Evolutionary conservation across 2,329 filamentous ascomycete genomes (phyloP).

Genomic region (Phyllosticta ampelicida): DNA sequence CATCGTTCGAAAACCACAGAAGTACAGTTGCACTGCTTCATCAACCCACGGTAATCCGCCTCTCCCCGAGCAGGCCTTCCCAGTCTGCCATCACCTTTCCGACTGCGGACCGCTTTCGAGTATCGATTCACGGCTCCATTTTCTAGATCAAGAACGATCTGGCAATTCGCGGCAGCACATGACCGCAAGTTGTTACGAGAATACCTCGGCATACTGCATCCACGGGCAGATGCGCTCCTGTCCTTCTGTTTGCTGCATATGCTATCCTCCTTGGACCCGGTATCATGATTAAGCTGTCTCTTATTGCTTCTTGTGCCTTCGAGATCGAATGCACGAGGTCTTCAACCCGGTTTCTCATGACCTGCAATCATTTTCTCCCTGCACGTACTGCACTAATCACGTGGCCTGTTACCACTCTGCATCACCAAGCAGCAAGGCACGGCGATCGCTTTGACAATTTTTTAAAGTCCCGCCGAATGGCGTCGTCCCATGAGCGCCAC

Average conservation of each 20-base stretch:
- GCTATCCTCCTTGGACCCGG: background rate
- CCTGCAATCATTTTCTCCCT: background rate
- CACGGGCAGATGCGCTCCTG: background rate
- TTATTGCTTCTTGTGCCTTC: background rate
- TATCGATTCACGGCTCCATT: background rate
- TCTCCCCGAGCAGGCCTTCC: background rate
- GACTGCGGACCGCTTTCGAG: background rate
- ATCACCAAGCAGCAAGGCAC: background rate
- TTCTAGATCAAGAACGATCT: background rate
- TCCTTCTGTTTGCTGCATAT: background rate
- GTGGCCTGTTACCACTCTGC: background rate
- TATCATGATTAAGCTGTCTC: background rate
- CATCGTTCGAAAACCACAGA: background rate
- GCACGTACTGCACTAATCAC: background rate
- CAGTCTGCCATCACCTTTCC: background rate
- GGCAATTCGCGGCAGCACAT: conserved; percentile 1
- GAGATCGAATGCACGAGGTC: background rate
- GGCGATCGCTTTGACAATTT: background rate
- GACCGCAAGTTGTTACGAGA: conserved; percentile 7
- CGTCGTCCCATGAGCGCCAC: background rate
- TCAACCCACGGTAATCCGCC: background rate
- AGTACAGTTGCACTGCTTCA: background rate
- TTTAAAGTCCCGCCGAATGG: background rate
- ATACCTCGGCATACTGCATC: background rate
- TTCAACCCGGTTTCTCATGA: background rate